Base-by-base conservation (phyloP, 129 eudicot species). In the Centaurea solstitialis region DNA sequence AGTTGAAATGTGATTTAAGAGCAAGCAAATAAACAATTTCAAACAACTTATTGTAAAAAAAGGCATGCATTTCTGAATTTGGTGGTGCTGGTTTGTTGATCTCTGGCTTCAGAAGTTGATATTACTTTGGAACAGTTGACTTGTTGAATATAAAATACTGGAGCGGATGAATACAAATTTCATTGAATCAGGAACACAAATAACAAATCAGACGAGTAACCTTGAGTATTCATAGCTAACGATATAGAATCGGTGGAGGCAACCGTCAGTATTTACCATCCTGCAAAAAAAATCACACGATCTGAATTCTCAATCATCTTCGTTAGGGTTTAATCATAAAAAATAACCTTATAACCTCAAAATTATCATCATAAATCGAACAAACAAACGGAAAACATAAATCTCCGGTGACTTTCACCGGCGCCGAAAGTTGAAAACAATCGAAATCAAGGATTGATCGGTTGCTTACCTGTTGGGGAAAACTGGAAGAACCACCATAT, bases 391-490 rank as follows among this genome's bases (percentile, higher is more conserved):
- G 50, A 38, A 18, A 66, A 66, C 7, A 67, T 41, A 53, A 70
- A 81, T 81, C 80, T 74, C 70, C 75, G 21, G 80, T 59, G 2
- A 70, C 83, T 71, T 79, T 70, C 0, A 15, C 15, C 61, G 77
- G 22, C 10, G 67, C 43, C 65, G 65, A 43, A 23, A 57, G 65
- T 24, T 15, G 53, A 33, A 11, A 64, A 20, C 2, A 64, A 64
- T 61, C 28, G 2, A 64, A 64, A 64, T 18, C 28, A 80, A 38
- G 45, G 28, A 75, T 33, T 75, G 72, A 68, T 76, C 81, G 72
- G 85, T 76, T 76, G 81, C 85, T 82, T 76, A 82, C 81, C 77
- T 68, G 76, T 76, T 69, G 72, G 66, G 76, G 81, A 68, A 80
- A 82, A 82, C 76, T 30, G 68, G n/a, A n/a, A n/a, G 73, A 73